Evolutionary conservation across 2,329 filamentous ascomycete genomes (phyloP).

Genomic region (Stagonosporopsis rhizophila): DNA sequence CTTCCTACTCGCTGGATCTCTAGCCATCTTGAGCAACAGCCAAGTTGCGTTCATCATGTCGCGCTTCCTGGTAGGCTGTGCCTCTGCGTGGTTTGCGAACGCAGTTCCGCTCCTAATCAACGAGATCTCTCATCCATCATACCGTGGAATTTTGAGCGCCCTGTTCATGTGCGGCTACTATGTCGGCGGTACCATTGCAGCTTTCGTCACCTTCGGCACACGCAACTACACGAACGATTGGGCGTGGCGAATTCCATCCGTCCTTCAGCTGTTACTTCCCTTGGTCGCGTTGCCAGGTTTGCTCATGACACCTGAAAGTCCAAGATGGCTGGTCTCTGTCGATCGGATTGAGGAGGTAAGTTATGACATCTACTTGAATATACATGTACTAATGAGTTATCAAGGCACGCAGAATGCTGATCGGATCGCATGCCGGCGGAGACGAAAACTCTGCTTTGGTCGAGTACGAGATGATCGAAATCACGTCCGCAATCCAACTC

Average conservation of each 20-base stretch:
- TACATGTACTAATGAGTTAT: neutral
- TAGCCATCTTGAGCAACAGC: constrained; percentile 29
- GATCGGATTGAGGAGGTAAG: constrained; percentile 50
- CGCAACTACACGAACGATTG: constrained; percentile 44
- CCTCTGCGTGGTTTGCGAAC: constrained; percentile 43
- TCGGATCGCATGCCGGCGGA: constrained; percentile 18
- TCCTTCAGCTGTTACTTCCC: constrained; percentile 44
- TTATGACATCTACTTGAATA: neutral
- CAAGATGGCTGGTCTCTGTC: constrained; percentile 57
- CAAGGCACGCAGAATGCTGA: constrained; percentile 12
- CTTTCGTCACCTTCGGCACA: constrained; percentile 58
- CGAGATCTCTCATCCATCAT: constrained; percentile 52
- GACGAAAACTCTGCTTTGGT: constrained; percentile 29
- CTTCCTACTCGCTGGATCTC: constrained; percentile 41
- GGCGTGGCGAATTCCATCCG: constrained; percentile 38
- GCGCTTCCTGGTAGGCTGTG: constrained; percentile 49
- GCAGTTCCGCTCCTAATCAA: constrained; percentile 50
- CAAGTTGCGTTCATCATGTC: constrained; percentile 45
- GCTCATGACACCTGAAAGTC: constrained; percentile 44
- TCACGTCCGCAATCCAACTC: constrained; percentile 8
- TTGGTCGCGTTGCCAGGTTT: constrained; percentile 51
- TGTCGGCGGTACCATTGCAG: constrained; percentile 50
- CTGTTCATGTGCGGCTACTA: constrained; percentile 50
- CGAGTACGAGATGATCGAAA: constrained; percentile 21
- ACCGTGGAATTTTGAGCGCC: constrained; percentile 46